Evolutionary conservation across 2,329 filamentous ascomycete genomes (phyloP).

Genomic region (Colletotrichum sp.): DNA sequence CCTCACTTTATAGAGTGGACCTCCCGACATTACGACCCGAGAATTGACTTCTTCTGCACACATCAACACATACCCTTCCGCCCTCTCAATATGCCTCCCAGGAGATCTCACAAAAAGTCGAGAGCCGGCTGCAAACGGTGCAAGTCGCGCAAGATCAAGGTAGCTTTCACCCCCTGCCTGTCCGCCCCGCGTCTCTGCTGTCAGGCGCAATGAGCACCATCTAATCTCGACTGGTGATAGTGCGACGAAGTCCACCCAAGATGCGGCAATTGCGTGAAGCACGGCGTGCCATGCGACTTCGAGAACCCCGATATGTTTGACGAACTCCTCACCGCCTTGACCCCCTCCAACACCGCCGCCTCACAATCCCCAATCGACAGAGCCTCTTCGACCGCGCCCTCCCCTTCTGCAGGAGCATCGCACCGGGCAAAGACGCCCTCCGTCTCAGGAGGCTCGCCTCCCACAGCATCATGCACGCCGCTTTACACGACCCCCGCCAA

Average conservation of each 20-base stretch:
- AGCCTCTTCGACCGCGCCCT: constrained; percentile 29
- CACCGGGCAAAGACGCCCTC: constrained; percentile 23
- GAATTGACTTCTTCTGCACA: not conserved
- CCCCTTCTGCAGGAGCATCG: constrained; percentile 13
- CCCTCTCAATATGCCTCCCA: constrained; percentile 59
- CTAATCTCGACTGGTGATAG: constrained; percentile 34
- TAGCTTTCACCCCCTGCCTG: constrained; percentile 29
- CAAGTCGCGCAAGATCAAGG: constrained; percentile 75
- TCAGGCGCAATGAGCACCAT: not conserved
- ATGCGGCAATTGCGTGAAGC: constrained; percentile 71
- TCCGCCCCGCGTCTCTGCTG: not conserved
- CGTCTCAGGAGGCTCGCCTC: constrained; percentile 21
- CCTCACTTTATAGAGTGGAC: constrained; percentile 13
- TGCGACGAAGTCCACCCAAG: constrained; percentile 71
- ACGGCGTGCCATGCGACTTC: constrained; percentile 71
- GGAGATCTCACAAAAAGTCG: constrained; percentile 74
- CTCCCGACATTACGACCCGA: not conserved
- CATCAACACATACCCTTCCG: not conserved
- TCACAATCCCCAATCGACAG: constrained; percentile 25
- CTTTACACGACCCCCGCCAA: constrained; percentile 34
- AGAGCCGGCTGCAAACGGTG: constrained; percentile 70
- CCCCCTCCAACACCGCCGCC: constrained; percentile 23
- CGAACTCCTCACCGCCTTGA: constrained; percentile 41
- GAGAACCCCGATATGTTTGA: constrained; percentile 55
- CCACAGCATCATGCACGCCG: constrained; percentile 33